phyloP scores from a whole-genome alignment of 2,329 filamentous ascomycete species.

The Phaeophleospora eucalypticola region DNA sequence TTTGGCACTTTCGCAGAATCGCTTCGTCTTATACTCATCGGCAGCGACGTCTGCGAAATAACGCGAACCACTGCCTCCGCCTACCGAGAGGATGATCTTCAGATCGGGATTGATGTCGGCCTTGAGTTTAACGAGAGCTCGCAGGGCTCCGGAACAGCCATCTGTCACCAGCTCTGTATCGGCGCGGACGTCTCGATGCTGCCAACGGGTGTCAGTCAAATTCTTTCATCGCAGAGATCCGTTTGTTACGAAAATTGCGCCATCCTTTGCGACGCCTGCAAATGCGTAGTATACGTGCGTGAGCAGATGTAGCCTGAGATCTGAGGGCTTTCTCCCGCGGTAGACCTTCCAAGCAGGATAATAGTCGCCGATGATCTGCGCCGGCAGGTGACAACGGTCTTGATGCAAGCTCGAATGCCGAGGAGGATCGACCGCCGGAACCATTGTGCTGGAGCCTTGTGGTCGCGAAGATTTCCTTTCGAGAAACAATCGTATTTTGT shows the following conservation, averaged over 20 bases:
- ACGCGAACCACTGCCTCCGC: constrained; percentile 1
- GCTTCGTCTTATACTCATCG: not conserved
- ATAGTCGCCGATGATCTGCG: constrained; percentile 1
- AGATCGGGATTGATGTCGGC: not conserved
- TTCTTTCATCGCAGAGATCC: not conserved
- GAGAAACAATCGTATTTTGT: no score
- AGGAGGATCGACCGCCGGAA: no score
- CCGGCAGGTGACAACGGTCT: no score
- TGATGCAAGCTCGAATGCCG: no score
- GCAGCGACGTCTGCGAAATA: not conserved
- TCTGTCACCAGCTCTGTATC: not conserved
- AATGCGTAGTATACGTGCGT: constrained; percentile 5
- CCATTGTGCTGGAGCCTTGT: no score
- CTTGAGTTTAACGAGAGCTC: not conserved
- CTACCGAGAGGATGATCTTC: not conserved
- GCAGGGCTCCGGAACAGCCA: constrained; percentile 1
- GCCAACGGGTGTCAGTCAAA: not conserved
- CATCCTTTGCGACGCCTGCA: constrained; percentile 1
- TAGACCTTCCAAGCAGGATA: constrained; percentile 6
- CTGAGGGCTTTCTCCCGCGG: not conserved
- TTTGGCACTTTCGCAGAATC: not conserved
- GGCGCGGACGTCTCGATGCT: not conserved
- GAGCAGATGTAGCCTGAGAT: not conserved
- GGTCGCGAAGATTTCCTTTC: no score
- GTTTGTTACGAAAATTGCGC: not conserved